phyloP scores from a whole-genome alignment of 2,329 filamentous ascomycete genomes.

The Penicillium hordei region DNA sequence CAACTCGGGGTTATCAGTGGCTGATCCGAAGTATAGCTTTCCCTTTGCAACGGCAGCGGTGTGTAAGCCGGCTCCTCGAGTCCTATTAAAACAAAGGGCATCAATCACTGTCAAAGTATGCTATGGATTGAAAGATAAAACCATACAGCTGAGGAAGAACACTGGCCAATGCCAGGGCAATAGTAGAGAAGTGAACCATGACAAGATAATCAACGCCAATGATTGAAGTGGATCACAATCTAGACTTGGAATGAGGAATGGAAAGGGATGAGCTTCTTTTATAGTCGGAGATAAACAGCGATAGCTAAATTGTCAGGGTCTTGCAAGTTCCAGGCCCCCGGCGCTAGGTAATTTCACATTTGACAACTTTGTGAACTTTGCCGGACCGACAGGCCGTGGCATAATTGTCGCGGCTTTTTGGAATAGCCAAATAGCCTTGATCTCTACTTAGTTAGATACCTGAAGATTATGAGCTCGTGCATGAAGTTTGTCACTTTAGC shows the following conservation, averaged over 20 bases:
- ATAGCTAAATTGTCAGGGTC: background rate
- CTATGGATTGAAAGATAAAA: background rate
- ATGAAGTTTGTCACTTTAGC: background rate
- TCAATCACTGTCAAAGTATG: background rate
- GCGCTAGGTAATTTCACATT: conserved; percentile 4
- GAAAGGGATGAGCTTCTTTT: background rate
- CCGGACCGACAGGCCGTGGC: conserved; percentile 21
- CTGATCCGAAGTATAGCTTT: conserved; percentile 57
- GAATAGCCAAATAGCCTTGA: background rate
- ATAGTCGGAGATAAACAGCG: background rate
- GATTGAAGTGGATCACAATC: background rate
- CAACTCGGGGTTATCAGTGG: conserved; percentile 58
- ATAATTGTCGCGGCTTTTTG: conserved; percentile 19
- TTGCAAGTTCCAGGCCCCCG: background rate
- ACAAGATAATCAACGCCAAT: background rate
- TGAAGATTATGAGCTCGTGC: background rate
- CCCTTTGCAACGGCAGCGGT: conserved; percentile 54
- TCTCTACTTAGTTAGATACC: background rate
- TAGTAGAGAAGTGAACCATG: conserved; percentile 23
- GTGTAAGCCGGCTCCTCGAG: conserved; percentile 25
- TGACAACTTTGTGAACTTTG: background rate
- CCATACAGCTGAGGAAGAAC: conserved; percentile 26
- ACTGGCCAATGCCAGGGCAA: conserved; percentile 23
- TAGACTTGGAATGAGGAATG: background rate
- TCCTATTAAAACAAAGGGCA: conserved; percentile 8